Evolutionary conservation across 2,329 filamentous ascomycete species (phyloP), one percentile per base, ranked within the genome.

Genomic region (Huntiella moniliformis): DNA sequence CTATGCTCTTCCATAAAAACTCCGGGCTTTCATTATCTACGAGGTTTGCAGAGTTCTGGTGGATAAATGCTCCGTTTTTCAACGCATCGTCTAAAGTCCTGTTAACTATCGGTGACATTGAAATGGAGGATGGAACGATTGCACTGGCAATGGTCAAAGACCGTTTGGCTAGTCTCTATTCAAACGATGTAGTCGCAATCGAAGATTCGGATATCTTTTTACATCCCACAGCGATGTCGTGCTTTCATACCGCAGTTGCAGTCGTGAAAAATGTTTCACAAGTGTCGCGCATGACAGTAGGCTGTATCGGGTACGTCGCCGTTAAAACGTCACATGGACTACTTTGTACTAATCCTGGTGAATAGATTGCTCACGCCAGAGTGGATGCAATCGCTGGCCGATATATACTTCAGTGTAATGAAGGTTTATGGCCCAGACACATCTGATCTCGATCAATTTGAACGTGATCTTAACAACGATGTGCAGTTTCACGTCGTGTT

Each of bases 151-250:
- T 46, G 0, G 12, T 36, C 12, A 46, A 46, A 34, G 44, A 46
- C 2, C 18, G 38, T 11, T 39, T 42, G 12, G 44, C 37, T 5
- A 34, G 13, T 4, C n/a, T 35, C n/a, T 46, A 46, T 17, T 35
- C 31, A 12, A 46, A 41, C 11, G 28, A 36, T 10, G 13, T 12
- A 3, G 38, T 42, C 10, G 44, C 17, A 16, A 46, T 38, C 31
- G 38, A 46, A 36, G 44, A 37, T 41, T 46, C 44, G 3, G 69
- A 75, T 50, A 63, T 76, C 1, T 72, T 63, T 43, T 57, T 76
- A n/a, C 74, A 68, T 52, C 63, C 65, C 4, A 67, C 67, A 0
- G 71, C 71, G 18, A 75, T 75, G 71, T 64, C 64, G 0, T 61
- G 64, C 18, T 64, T 76, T 10, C 68, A 63, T 45, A 56, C 62